Conservation (phyloP, 1,284 basidiomycete species). For the Pseudozyma tsukubaensis region DNA sequence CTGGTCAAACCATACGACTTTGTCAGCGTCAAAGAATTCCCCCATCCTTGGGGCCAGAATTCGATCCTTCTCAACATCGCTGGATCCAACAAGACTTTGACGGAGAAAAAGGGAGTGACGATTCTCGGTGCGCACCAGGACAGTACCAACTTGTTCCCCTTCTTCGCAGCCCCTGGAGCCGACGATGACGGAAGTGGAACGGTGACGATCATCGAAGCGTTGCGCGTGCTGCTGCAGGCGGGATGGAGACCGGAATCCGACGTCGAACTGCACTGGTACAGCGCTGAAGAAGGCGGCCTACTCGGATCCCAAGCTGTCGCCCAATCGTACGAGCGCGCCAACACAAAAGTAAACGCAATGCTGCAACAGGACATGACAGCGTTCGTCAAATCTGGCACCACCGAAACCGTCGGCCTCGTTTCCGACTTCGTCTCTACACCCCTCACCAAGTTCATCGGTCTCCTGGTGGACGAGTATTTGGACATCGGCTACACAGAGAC, state of each 20-base stretch:
- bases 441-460: slow-evolving; percentile 81
- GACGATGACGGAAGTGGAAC: slow-evolving; percentile 91
- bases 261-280: slow-evolving; percentile 96
- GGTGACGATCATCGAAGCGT: slow-evolving; percentile 89
- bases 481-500: slow-evolving; percentile 70
- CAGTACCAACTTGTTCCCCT: slow-evolving; percentile 70
- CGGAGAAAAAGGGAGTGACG: slow-evolving; percentile 70
- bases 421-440: slow-evolving; percentile 83
- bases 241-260: slow-evolving; percentile 79
- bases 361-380: slow-evolving; percentile 74
- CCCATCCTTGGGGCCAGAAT: slow-evolving; percentile 92
- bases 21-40: slow-evolving; percentile 82
- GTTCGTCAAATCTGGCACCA: slow-evolving; percentile 90
- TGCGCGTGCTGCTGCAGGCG: slow-evolving; percentile 82
- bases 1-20: slow-evolving; percentile 50
- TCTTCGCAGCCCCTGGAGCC: slow-evolving; percentile 69
- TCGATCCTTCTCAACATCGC: slow-evolving; percentile 75
- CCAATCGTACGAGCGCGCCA: slow-evolving; percentile 77
- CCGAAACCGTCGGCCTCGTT: slow-evolving; percentile 89
- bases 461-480: slow-evolving; percentile 76
- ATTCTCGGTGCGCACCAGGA: slow-evolving; percentile 89
- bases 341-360: slow-evolving; percentile 82
- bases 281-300: slow-evolving; percentile 91
- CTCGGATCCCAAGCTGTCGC: slow-evolving; percentile 94
- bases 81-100: slow-evolving; percentile 44